Evolutionary conservation across 2,329 filamentous ascomycete genomes (phyloP), one percentile per base, ranked within the genome.

Genomic region (Penicillium sp.): DNA sequence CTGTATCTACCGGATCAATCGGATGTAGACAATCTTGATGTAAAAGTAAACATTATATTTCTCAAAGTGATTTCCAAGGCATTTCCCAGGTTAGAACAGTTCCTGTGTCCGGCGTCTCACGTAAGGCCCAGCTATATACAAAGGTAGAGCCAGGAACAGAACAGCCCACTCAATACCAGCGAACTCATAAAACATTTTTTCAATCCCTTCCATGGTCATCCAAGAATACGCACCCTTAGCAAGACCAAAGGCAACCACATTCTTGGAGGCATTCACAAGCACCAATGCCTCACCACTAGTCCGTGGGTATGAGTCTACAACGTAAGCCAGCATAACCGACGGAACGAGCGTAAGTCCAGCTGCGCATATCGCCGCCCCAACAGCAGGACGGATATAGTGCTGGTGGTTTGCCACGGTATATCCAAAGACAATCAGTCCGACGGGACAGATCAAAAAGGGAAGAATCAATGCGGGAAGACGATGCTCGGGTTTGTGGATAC

Each of bases 401-500:
- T 60, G 57, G n/a, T 60, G 44, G 1, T 60, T 54, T 1, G 65
- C 52, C 24, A 72, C 38, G 4, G 64, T 68, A 44, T 70, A 72
- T 32, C 67, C 65, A 43, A 69, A 71, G n/a, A 73, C 60, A 22
- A 72, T 57, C 2, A 74, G 63, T 8, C 71, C 71, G 4, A 64
- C 46, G 4, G 71, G 67, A n/a, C 66, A 68, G 32, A 72, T 47
- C n/a, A 73, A 42, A 43, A 76, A 69, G 5, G 75, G 74, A 10
- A 76, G 57, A 22, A 73, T 64, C 1, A 77, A 65, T 2, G 72
- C 67, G 2, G 75, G 70, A 2, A 77, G 62, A 27, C 74, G 68
- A 59, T 75, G 70, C 51, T 77, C 72, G 18, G 75, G 74, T 47
- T 74, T 68, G 56, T 75, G 72, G 24, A 72, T 48, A 24, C 69